These are phyloP conservation scores for Fragaria nilgerrensis DNA, from an alignment of 306 rosid species.

Conservation along the genomic window DNA sequence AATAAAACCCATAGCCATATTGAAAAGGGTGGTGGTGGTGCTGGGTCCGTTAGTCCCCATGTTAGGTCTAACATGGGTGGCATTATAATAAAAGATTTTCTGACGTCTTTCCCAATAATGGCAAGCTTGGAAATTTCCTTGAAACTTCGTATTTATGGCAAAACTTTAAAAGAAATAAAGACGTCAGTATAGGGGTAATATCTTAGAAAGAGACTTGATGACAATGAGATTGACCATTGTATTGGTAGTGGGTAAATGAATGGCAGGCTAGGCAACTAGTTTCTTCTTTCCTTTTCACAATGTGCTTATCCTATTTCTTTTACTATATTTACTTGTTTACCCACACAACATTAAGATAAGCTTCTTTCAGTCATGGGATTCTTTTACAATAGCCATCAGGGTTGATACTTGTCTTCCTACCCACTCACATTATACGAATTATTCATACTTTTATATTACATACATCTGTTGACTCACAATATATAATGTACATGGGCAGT, in stretches of 20 bases:
- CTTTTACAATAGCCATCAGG: neutral
- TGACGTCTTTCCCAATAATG: neutral
- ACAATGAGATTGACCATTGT: neutral
- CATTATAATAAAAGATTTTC: neutral
- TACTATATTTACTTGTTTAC: neutral
- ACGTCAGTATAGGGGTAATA: neutral
- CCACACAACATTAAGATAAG: neutral
- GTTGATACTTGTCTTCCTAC: neutral
- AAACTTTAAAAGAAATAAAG: neutral
- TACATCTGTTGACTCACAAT: neutral
- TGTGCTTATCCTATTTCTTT: neutral
- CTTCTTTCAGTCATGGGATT: neutral
- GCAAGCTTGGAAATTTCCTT: slow-evolving; percentile 12
- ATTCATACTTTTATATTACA: neutral
- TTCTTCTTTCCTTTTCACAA: neutral
- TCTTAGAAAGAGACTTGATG: neutral
- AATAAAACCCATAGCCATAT: too few relatives aligned
- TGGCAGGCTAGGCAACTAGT: neutral
- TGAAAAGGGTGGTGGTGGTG: too few relatives aligned
- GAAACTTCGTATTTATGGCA: neutral
- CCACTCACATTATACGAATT: neutral
- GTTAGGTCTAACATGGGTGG: neutral
- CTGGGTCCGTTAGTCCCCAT: too few relatives aligned
- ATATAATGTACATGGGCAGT: neutral
- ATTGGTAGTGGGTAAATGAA: neutral